A percentile compares a stretch with the other conserved stretches of the same genome.
phyloP scores from a whole-genome alignment of 2,329 filamentous ascomycete genomes.

The Colletotrichum limetticola region DNA sequence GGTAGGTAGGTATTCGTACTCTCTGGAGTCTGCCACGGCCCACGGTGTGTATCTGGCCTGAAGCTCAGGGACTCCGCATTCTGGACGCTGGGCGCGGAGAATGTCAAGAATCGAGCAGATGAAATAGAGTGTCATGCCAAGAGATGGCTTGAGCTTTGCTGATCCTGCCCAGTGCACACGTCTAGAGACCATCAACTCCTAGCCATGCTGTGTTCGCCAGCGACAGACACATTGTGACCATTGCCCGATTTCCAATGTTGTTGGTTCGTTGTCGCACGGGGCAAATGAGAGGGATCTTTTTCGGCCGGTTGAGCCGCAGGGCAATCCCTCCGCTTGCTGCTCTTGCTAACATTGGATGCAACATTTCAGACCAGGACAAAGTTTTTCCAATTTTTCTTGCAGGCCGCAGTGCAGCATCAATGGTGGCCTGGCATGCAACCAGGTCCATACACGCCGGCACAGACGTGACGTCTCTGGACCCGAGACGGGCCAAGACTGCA shows the following conservation, averaged over 20 bases:
- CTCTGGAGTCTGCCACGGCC: background rate
- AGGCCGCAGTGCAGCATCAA: background rate
- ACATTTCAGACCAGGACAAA: background rate
- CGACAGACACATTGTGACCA: background rate
- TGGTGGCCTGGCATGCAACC: constrained; percentile 1
- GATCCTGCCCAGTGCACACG: background rate
- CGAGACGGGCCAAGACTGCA: constrained; percentile 31
- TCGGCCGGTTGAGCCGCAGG: constrained; percentile 9
- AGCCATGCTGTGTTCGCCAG: background rate
- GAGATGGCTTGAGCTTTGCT: constrained; percentile 23
- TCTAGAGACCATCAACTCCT: background rate
- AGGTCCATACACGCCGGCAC: background rate
- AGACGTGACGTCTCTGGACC: constrained; percentile 5
- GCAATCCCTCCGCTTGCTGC: background rate
- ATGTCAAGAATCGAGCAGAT: background rate
- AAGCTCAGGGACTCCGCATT: too few relatives aligned
- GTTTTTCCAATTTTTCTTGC: constrained; percentile 3
- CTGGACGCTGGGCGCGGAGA: background rate
- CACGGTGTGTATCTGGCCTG: background rate
- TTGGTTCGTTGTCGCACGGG: background rate
- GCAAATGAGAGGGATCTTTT: background rate
- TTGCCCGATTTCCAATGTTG: background rate
- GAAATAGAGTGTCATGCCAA: constrained; percentile 5
- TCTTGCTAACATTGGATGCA: background rate
- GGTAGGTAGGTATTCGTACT: background rate